Conservation (phyloP, 768 basidiomycete species). For the Tylopilus rubrobrunneus region DNA sequence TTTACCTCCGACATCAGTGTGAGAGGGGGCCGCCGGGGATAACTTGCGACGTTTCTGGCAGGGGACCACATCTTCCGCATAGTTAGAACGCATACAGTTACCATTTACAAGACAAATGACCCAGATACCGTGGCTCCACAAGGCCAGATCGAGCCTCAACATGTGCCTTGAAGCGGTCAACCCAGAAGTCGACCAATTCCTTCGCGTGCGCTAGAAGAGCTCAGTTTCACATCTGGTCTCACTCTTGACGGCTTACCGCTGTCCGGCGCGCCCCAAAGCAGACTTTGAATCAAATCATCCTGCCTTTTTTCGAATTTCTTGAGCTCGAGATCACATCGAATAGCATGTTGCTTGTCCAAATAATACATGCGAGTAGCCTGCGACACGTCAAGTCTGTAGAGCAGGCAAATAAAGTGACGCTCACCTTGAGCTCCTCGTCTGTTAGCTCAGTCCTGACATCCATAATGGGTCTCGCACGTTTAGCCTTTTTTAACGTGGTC, state of each 20-base stretch:
- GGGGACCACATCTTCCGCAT: conserved; percentile 34
- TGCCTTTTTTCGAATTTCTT: conserved; percentile 58
- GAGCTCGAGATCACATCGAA: conserved; percentile 47
- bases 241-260: conserved; percentile 46
- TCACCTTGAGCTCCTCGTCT: conserved; percentile 75
- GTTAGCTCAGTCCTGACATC: conserved; percentile 78
- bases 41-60: conserved; percentile 48
- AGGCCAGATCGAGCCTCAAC: conserved; percentile 54
- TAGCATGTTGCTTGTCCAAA: conserved; percentile 52
- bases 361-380: conserved; percentile 67
- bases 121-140: conserved; percentile 2
- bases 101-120: conserved; percentile 8
- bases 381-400: neutral
- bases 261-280: conserved; percentile 64
- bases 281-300: conserved; percentile 50
- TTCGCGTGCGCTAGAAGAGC: conserved; percentile 54
- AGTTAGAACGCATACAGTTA: conserved; percentile 3
- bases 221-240: conserved; percentile 2
- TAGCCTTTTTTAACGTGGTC: conserved; percentile 38
- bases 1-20: neutral
- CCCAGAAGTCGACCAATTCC: conserved; percentile 71
- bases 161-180: conserved; percentile 64
- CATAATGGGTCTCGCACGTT: conserved; percentile 51
- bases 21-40: neutral
- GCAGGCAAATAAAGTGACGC: neutral